Evolutionary conservation across 495 filamentous ascomycete genomes (phyloP).

Genomic region (Penicillium mononematosum): DNA sequence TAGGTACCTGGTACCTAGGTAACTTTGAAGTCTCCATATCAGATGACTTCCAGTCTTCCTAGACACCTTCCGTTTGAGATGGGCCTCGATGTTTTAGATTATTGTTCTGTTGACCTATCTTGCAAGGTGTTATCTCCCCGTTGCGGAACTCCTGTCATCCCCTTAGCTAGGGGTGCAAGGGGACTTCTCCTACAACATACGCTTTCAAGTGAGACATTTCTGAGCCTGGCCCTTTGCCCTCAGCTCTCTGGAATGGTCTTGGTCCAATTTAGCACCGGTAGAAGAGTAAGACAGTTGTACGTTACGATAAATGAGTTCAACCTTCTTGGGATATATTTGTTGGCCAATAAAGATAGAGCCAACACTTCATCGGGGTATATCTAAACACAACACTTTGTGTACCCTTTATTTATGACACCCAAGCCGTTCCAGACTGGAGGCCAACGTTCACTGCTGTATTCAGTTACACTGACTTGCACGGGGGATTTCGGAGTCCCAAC

Average conservation of each 20-base stretch:
- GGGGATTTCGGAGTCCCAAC: not conserved
- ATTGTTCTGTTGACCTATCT: not conserved
- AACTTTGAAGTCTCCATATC: not conserved
- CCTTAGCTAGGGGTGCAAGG: not conserved
- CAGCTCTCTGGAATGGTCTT: not conserved
- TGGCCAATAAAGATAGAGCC: not conserved
- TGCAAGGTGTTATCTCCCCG: not conserved
- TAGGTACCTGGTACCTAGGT: too few relatives aligned
- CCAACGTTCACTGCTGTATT: not conserved
- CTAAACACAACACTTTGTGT: not conserved
- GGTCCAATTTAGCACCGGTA: not conserved
- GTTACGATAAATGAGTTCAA: not conserved
- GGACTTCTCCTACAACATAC: not conserved
- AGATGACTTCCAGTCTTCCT: not conserved
- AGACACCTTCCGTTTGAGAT: not conserved
- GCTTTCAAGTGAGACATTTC: not conserved
- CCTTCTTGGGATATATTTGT: not conserved
- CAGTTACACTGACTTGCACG: constrained; percentile 2
- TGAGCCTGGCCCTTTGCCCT: not conserved
- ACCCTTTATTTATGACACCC: not conserved
- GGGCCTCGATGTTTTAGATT: not conserved
- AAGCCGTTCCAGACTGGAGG: not conserved
- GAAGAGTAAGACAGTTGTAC: not conserved
- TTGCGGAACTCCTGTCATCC: not conserved
- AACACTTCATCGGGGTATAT: not conserved